phyloP scores from a whole-genome alignment of 2,329 filamentous ascomycete genomes.

The Penicillium paneum region DNA sequence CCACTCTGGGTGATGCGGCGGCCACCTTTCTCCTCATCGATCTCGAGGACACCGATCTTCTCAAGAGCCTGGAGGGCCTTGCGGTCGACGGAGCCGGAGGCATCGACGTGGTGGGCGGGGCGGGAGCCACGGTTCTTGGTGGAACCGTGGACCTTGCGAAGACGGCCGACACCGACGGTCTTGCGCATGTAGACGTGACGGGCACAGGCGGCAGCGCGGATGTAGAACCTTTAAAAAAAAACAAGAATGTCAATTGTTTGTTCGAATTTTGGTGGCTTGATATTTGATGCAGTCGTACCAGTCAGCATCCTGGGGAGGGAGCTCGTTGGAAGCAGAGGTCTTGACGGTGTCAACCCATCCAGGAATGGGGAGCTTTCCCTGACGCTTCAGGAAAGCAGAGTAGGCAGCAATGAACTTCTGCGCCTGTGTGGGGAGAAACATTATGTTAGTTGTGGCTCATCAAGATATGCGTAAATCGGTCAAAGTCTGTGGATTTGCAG shows the following conservation, averaged over 20 bases:
- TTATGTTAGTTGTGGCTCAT: slow-evolving; percentile 18
- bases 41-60: slow-evolving; percentile 98
- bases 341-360: slow-evolving; percentile 96
- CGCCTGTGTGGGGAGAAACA: slow-evolving; percentile 45
- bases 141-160: slow-evolving; percentile 92
- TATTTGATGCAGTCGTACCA: slow-evolving; percentile 65
- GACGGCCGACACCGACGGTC: slow-evolving; percentile 96
- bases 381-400: slow-evolving; percentile 68
- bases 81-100: slow-evolving; percentile 91
- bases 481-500: slow-evolving; percentile 18
- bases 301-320: slow-evolving; percentile 96
- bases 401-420: slow-evolving; percentile 68
- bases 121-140: slow-evolving; percentile 95
- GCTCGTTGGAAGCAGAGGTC: slow-evolving; percentile 93
- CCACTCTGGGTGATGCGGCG: slow-evolving; percentile 96
- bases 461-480: slow-evolving; percentile 9
- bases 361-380: slow-evolving; percentile 68
- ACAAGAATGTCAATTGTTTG: slow-evolving; percentile 10
- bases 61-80: slow-evolving; percentile 96
- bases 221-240: slow-evolving; percentile 57
- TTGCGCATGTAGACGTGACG: slow-evolving; percentile 99
- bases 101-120: slow-evolving; percentile 92
- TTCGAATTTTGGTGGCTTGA: not conserved
- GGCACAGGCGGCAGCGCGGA: slow-evolving; percentile 89
- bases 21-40: slow-evolving; percentile 97